Evolutionary conservation across 768 basidiomycete species (phyloP), one percentile per base, ranked within the genome.

Genomic region (Suillus weaverae): DNA sequence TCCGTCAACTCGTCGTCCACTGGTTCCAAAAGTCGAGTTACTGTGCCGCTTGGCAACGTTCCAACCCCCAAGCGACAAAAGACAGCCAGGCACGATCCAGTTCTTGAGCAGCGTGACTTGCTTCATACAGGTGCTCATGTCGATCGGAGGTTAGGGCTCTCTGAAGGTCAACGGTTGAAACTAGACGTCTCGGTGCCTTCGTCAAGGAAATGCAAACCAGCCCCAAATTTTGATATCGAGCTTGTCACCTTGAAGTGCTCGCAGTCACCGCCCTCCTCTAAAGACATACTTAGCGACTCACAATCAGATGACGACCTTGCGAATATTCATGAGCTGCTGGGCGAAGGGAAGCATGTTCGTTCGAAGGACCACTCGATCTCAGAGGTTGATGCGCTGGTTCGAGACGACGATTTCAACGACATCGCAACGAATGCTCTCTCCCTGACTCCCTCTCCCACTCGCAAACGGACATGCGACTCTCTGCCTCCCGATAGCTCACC

Each of bases 201-300:
- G 46, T 10, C 43, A 41, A 48, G 61, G 26, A 61, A 56, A 43
- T 54, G n/a, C 18, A 79, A 69, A 65, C 44, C 73, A 9, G 65
- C 69, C 3, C 80, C 83, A 32, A 78, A 85, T 65, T 86, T 86
- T 66, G 79, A 85, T 64, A 67, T 89, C 30, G 77, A 84, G 60
- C 81, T 89, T 55, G 73, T 83, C 54, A 68, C 71, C 53, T 61
- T 72, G 60, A 63, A 68, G 67, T 66, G 73, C 68, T 64, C 64
- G 68, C 61, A 61, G 32, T 75, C 48, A 50, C 22, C 76, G 10
- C 57, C 73, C 48, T 43, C 65, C 22, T 62, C 61, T 18, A 35
- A 68, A 41, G 70, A 72, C 16, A 54, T 70, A 26, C 70, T 75
- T 61, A 72, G 71, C 36, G 81, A 81, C 43, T 78, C 81, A 41